A percentile compares a stretch with the other conserved stretches of the same genome.
These are phyloP conservation scores for Penicillium sp. DNA, from an alignment of 2,329 filamentous ascomycete genomes.

Conservation along the genomic window DNA sequence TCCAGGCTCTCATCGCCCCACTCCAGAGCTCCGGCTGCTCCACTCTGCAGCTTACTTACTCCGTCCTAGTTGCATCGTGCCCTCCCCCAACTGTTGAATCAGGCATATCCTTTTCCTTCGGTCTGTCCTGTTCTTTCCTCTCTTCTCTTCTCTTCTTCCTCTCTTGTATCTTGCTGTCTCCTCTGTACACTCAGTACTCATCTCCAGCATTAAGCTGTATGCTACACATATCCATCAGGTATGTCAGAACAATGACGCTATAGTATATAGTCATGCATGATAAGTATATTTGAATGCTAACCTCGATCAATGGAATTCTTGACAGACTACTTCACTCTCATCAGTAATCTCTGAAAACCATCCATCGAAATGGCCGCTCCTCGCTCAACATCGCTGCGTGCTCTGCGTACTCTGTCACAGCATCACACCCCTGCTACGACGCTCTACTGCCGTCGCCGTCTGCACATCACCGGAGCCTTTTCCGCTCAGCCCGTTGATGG, in stretches of 20 bases:
- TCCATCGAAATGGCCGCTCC: conserved; percentile 39
- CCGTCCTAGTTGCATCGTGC: background rate
- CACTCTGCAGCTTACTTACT: background rate
- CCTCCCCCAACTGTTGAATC: background rate
- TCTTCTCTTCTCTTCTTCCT: background rate
- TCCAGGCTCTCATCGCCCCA: background rate
- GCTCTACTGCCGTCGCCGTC: conserved; percentile 40
- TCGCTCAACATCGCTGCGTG: conserved; percentile 43
- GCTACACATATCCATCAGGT: background rate
- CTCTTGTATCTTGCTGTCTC: background rate
- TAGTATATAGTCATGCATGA: background rate
- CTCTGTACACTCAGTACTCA: background rate
- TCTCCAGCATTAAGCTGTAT: background rate
- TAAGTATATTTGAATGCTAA: background rate
- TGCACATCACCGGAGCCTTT: conserved; percentile 59
- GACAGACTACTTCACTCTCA: background rate
- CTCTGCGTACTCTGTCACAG: conserved; percentile 41
- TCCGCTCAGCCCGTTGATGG: conserved; percentile 50
- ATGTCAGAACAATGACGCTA: background rate
- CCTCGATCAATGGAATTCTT: background rate
- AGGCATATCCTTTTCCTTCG: background rate
- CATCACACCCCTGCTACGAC: conserved; percentile 29
- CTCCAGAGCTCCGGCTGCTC: background rate
- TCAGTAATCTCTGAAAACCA: background rate
- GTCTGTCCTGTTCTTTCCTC: background rate